A percentile compares a stretch with the other conserved stretches of the same genome.
Conservation (phyloP, 2,329 filamentous ascomycete species). For the Claviceps purpurea region DNA sequence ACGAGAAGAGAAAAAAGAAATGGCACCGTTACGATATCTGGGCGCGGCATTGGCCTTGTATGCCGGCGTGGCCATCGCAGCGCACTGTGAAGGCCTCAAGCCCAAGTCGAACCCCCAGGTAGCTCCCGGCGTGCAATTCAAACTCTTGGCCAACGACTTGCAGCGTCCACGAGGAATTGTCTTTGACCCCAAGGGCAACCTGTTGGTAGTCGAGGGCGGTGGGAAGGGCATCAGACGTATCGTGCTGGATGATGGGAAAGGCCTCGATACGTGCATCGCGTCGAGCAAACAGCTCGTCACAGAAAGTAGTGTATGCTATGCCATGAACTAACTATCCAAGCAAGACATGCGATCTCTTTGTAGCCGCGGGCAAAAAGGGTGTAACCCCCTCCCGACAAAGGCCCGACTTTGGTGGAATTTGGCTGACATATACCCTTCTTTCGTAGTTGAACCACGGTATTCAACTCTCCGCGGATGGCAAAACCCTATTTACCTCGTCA, state of each 20-base stretch:
- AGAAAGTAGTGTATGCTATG: slow-evolving; percentile 11
- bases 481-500: slow-evolving; percentile 38
- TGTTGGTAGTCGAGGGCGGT: slow-evolving; percentile 21
- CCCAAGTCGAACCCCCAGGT: slow-evolving; percentile 8
- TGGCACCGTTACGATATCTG: neutral
- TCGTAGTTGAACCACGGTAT: slow-evolving; percentile 36
- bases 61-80: neutral
- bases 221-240: slow-evolving; percentile 20
- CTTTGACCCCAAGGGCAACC: slow-evolving; percentile 22
- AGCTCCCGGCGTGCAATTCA: slow-evolving; percentile 14
- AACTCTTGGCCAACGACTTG: slow-evolving; percentile 15
- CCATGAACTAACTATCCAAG: no score
- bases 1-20: neutral
- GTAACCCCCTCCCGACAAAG: no score
- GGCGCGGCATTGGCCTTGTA: neutral
- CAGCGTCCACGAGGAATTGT: slow-evolving; percentile 18
- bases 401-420: no score
- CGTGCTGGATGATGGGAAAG: slow-evolving; percentile 18
- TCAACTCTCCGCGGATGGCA: slow-evolving; percentile 30
- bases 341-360: no score
- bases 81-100: slow-evolving; percentile 5
- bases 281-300: slow-evolving; percentile 15
- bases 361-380: no score
- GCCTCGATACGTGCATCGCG: slow-evolving; percentile 16
- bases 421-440: neutral